These are phyloP conservation scores for Apophysomyces ossiformis DNA, from an alignment of 371 early-diverging fungal species.

Conservation along the genomic window DNA sequence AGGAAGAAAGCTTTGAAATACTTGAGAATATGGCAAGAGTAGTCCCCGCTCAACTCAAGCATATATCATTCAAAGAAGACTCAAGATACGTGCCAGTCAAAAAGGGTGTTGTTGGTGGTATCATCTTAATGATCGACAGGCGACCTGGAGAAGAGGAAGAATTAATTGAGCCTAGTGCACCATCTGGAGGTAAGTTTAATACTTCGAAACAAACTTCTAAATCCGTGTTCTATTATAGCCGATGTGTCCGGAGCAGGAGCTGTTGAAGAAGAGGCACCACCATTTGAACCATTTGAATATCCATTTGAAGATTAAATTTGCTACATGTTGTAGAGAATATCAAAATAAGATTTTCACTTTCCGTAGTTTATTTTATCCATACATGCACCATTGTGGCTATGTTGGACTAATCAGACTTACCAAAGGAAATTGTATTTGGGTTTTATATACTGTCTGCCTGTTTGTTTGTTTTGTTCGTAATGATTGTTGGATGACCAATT, in stretches of 20 bases:
- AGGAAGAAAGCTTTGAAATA: slow-evolving; percentile 73
- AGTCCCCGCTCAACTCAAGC: slow-evolving; percentile 85
- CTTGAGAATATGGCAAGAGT: slow-evolving; percentile 91
- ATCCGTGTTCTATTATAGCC: slow-evolving; percentile 20
- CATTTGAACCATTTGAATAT: slow-evolving; percentile 90
- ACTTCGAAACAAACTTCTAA: background rate
- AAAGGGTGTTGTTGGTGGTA: slow-evolving; percentile 77
- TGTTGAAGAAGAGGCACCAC: slow-evolving; percentile 71
- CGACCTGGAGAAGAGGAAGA: slow-evolving; percentile 65
- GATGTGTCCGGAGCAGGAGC: slow-evolving; percentile 40
- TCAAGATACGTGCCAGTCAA: slow-evolving; percentile 90
- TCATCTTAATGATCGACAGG: slow-evolving; percentile 74
- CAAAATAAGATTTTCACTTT: too few species aligned
- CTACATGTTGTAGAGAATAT: slow-evolving; percentile 1
- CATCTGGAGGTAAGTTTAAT: slow-evolving; percentile 47
- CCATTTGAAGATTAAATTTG: slow-evolving; percentile 67
- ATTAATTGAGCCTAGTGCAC: slow-evolving; percentile 61
- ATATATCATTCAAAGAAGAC: slow-evolving; percentile 82
- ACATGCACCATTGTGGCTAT: too few species aligned
- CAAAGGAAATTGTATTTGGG: too few species aligned
- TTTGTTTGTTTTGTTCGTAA: too few species aligned
- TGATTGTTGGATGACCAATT: too few species aligned
- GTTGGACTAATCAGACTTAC: too few species aligned
- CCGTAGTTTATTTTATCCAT: too few species aligned
- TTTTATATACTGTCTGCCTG: too few species aligned